Evolutionary conservation across 345 rosid species (phyloP).

Genomic region (Lenwebbia sp.): DNA sequence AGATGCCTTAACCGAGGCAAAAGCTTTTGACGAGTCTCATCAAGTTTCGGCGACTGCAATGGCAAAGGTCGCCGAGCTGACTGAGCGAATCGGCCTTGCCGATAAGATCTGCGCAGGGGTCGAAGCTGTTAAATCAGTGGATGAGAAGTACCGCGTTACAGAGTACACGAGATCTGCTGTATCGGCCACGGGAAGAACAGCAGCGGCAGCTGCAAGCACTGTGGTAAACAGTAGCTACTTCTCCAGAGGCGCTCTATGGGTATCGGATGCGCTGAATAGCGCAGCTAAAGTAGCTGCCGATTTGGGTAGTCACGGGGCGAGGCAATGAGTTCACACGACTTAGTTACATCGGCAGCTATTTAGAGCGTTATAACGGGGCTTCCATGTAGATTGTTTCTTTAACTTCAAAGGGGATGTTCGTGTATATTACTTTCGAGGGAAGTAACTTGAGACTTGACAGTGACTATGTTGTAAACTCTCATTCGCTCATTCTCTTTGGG

Average conservation of each 20-base stretch:
- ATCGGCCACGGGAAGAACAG: conserved; percentile 56
- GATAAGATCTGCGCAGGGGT: conserved; percentile 62
- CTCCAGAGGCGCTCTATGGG: conserved; percentile 70
- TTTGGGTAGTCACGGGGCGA: conserved; percentile 23
- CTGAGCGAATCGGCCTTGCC: conserved; percentile 51
- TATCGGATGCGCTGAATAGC: conserved; percentile 56
- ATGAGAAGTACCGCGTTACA: conserved; percentile 54
- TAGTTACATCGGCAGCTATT: not conserved
- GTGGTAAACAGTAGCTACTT: conserved; percentile 72
- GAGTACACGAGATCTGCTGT: conserved; percentile 62
- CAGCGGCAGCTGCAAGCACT: conserved; percentile 48
- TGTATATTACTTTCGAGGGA: not conserved
- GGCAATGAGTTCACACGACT: not conserved
- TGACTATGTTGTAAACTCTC: not conserved
- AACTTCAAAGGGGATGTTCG: not conserved
- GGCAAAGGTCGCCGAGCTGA: conserved; percentile 54
- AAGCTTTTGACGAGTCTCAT: conserved; percentile 61
- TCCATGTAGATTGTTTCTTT: not conserved
- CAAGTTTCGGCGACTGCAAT: conserved; percentile 67
- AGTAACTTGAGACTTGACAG: not conserved
- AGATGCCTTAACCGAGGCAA: conserved; percentile 62
- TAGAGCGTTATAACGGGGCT: not conserved
- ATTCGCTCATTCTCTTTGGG: not conserved
- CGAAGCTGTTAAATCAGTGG: conserved; percentile 51
- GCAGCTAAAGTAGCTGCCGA: conserved; percentile 67